Base-by-base conservation (phyloP, 129 eudicot genomes). In the Scalesia atractyloides region DNA sequence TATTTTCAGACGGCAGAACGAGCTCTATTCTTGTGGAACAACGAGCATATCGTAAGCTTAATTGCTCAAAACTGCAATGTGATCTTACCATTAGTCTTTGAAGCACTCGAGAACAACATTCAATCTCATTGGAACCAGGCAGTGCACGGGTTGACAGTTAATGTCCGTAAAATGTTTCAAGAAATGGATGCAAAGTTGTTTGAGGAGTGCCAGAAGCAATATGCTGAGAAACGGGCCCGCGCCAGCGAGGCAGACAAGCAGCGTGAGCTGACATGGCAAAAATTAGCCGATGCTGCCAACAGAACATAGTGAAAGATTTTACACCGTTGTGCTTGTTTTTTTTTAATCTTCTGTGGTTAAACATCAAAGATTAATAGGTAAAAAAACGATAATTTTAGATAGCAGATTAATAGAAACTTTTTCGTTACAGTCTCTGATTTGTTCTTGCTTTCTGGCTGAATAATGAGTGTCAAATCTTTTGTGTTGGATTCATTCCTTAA, bases 21-120 rank as follows among this genome's bases (percentile, higher is more conserved):
- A 73, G 96, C 96, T 41, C 90, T 90, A 5, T 90, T 87, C 56
- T 39, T 87, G 64, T 90, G 97, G 97, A 90, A 87, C 41, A 90
- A 87, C 49, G 89, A 90, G 74, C 91, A 87, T 71, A 90, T 87
- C 16, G 84, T 85, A 9, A 56, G 80, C 60, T 74, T 90, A 72
- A 90, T 87, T 49, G 82, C 91, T 17, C 91, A 87, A 76, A 85
- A 90, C 56, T 70, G 93, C 18, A 67, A 24, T 61, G 79, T 74
- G 18, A 81, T 90, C 37, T 70, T 90, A n/a, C 97, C 94, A 18
- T 81, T 90, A 50, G 86, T 90, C 7, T 90, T 87, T 43, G 97
- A 81, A 61, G 85, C 97, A 51, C 53, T 90, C 63, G 89, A 90
- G 65, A 90, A 79, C 77, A 90, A 90, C 66, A 80, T 90, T 9